These are phyloP conservation scores for Termitomyces sp. DNA, from an alignment of 768 basidiomycete species.

Conservation along the genomic window DNA sequence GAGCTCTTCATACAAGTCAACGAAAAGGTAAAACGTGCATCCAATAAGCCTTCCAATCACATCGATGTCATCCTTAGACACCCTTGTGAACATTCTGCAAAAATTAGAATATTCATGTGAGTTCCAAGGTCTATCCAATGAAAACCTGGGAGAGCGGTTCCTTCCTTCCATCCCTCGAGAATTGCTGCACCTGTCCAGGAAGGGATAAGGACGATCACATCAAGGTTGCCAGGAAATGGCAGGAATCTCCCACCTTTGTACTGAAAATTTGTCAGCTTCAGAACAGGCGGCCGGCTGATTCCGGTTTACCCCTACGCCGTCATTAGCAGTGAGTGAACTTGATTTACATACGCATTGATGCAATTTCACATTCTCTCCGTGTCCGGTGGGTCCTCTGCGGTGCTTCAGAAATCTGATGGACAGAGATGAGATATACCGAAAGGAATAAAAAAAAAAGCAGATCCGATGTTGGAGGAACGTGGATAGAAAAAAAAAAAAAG, in stretches of 20 bases:
- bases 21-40: not conserved
- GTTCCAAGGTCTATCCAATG: not conserved
- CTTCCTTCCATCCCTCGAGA: not conserved
- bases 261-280: too few relatives aligned
- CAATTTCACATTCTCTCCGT: not conserved
- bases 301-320: too few relatives aligned
- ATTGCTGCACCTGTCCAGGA: not conserved
- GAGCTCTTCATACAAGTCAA: conserved; percentile 1
- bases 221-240: conserved; percentile 1
- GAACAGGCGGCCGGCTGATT: too few relatives aligned
- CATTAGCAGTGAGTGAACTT: too few relatives aligned
- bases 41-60: conserved; percentile 1
- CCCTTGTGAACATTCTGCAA: conserved; percentile 2
- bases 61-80: conserved; percentile 1
- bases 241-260: conserved; percentile 13
- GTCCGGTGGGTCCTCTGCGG: conserved; percentile 1
- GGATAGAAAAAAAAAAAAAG: not conserved
- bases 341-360: too few relatives aligned
- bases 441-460: not conserved
- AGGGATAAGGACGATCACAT: conserved; percentile 2
- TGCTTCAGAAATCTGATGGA: conserved; percentile 4
- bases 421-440: not conserved
- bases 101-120: conserved; percentile 4
- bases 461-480: conserved; percentile 13
- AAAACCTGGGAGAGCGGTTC: not conserved